Evolutionary conservation across 2,329 filamentous ascomycete species (phyloP).

Genomic region (Metarhizium anisopliae): DNA sequence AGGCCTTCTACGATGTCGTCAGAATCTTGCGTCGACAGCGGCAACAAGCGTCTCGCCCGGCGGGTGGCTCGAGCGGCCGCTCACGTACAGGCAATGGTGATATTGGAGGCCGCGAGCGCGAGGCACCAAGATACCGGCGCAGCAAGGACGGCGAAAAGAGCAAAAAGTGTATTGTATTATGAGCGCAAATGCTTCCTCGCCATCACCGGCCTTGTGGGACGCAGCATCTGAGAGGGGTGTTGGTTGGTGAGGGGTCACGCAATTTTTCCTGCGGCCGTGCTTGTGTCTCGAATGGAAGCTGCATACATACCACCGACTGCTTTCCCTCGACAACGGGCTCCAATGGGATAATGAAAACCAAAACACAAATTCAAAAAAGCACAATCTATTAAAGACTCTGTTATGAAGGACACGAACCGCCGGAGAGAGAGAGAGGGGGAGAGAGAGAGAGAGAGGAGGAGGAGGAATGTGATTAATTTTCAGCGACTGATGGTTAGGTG

Average conservation of each 20-base stretch:
- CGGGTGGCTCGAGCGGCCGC: slow-evolving; percentile 24
- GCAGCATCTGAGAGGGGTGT: neutral
- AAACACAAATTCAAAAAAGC: neutral
- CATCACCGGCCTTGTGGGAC: neutral
- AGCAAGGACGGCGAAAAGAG: slow-evolving; percentile 26
- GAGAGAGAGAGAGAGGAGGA: no score
- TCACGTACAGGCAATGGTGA: slow-evolving; percentile 30
- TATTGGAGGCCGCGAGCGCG: slow-evolving; percentile 21
- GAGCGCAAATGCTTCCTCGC: slow-evolving; percentile 12
- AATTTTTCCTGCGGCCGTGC: neutral
- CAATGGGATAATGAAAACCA: neutral
- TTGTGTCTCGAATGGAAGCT: neutral
- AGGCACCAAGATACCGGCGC: slow-evolving; percentile 21
- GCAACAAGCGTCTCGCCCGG: slow-evolving; percentile 41
- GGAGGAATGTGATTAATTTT: neutral
- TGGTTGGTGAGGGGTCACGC: slow-evolving; percentile 2
- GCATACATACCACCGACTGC: neutral
- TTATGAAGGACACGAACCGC: neutral
- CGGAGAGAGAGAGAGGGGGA: neutral
- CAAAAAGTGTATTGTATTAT: slow-evolving; percentile 32
- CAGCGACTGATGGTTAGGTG: slow-evolving; percentile 1
- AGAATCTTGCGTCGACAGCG: slow-evolving; percentile 79
- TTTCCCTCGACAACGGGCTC: neutral
- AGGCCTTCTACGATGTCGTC: slow-evolving; percentile 97
- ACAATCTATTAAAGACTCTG: neutral